Evolutionary conservation across 176 grass and related monocot species (phyloP), one percentile per base, ranked within the genome.

Genomic region (Eleusine coracana): DNA sequence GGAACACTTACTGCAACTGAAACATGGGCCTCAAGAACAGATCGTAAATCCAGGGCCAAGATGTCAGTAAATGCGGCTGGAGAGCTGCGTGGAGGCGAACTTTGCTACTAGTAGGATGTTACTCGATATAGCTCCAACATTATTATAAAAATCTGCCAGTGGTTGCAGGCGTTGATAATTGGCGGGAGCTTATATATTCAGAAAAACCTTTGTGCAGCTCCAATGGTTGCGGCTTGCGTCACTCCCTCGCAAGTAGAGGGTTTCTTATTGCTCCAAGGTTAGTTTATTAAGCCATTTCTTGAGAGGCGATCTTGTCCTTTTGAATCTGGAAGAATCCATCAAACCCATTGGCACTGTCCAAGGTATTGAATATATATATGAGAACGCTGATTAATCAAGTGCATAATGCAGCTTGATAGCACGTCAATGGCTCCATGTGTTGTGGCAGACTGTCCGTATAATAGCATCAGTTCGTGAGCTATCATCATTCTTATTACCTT

Each of bases 301-400:
- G 13, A 55, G 25, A 73, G 38, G 39, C 39, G 9, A 69, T 60
- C 71, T 50, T 89, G 88, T 82, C 88, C 83, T 82, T 86, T 86
- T 72, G 88, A 82, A 89, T 82, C 78, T 82, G 11, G 73, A 89
- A 86, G 78, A 86, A 86, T 78, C 78, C 73, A 31, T 72, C 28
- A 8, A 76, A 71, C 20, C 65, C 65, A 64, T 46, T 40, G 16
- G 45, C 21, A 5, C 66, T 44, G 46, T 76, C 72, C 78, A 78
- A 77, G 81, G 18, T 10, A 73, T 12, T 42, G 40, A 18, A 58
- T 65, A 16, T 16, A 52, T 9, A 25, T 25, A 25, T 16, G 62
- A 25, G 18, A 64, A 27, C 72, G 80, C 66, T 46, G 59, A 63
- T 85, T 79, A 84, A 61, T 55, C 59, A 68, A 74, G 9, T 74